Evolutionary conservation across 805 yeast species (phyloP).

Genomic region (Yarrowia keelungensis): DNA sequence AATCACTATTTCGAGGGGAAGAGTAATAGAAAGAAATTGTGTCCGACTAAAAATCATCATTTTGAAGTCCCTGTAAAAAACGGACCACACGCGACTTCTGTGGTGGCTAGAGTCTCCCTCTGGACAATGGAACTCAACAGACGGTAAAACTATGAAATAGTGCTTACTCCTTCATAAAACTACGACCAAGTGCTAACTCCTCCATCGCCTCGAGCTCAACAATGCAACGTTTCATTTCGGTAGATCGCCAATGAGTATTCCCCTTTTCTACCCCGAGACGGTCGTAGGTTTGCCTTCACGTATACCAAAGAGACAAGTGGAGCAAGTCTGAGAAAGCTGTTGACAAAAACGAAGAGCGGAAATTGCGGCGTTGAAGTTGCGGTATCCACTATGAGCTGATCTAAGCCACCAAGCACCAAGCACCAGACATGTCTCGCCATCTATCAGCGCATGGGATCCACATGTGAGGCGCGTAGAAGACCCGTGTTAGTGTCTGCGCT

Average conservation of each 20-base stretch:
- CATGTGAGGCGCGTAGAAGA: conserved; percentile 9
- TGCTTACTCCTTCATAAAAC: too few species aligned
- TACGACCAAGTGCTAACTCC: not conserved
- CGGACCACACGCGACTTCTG: too few species aligned
- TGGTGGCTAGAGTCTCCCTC: too few species aligned
- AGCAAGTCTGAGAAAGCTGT: not conserved
- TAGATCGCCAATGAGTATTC: not conserved
- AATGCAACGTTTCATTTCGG: not conserved
- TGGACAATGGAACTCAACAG: too few species aligned
- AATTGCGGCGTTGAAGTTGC: too few species aligned
- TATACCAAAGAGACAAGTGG: not conserved
- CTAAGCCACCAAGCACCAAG: not conserved
- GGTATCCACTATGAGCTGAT: not conserved
- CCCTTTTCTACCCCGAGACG: not conserved
- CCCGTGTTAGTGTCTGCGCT: not conserved
- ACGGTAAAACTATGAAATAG: too few species aligned
- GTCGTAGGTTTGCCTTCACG: not conserved
- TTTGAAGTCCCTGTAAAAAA: too few species aligned
- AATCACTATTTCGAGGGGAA: too few species aligned
- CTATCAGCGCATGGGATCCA: not conserved
- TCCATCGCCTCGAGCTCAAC: not conserved
- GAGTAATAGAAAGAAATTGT: too few species aligned
- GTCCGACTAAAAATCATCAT: too few species aligned
- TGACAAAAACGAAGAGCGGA: too few species aligned
- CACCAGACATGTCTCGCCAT: not conserved